These are phyloP conservation scores for Bipolaris victoriae DNA, from an alignment of 2,329 filamentous ascomycete genomes.

Conservation along the genomic window DNA sequence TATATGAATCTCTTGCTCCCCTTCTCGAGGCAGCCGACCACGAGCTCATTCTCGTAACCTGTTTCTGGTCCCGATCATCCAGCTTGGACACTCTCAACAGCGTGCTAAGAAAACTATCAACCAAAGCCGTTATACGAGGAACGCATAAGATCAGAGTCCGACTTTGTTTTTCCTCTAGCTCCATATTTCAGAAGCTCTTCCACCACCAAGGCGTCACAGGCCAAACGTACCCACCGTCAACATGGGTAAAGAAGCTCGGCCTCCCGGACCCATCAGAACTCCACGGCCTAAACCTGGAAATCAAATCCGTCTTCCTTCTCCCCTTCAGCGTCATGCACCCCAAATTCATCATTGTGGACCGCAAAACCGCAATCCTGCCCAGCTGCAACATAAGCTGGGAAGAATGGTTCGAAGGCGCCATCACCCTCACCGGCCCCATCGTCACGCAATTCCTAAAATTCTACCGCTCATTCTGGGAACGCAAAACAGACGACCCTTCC, in stretches of 20 bases:
- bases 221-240: constrained; percentile 63
- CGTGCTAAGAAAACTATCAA: constrained; percentile 66
- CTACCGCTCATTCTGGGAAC: constrained; percentile 72
- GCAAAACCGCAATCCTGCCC: constrained; percentile 69
- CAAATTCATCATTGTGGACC: constrained; percentile 79
- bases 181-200: constrained; percentile 74
- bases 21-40: constrained; percentile 65
- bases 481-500: constrained; percentile 21
- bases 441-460: constrained; percentile 69
- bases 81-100: constrained; percentile 64
- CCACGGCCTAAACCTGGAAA: constrained; percentile 68
- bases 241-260: constrained; percentile 68
- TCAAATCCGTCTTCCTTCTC: constrained; percentile 79
- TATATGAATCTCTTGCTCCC: constrained; percentile 61
- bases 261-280: constrained; percentile 64
- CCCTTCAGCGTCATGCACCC: constrained; percentile 89
- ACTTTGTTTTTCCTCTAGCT: constrained; percentile 78
- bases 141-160: constrained; percentile 63
- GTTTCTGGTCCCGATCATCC: constrained; percentile 76
- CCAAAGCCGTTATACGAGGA: constrained; percentile 46
- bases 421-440: constrained; percentile 68
- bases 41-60: constrained; percentile 78
- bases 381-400: constrained; percentile 90
- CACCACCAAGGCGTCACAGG: constrained; percentile 70
- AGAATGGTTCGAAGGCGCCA: constrained; percentile 81